phyloP scores from a whole-genome alignment of 805 yeast genomes.

The Nematodospora valgi region DNA sequence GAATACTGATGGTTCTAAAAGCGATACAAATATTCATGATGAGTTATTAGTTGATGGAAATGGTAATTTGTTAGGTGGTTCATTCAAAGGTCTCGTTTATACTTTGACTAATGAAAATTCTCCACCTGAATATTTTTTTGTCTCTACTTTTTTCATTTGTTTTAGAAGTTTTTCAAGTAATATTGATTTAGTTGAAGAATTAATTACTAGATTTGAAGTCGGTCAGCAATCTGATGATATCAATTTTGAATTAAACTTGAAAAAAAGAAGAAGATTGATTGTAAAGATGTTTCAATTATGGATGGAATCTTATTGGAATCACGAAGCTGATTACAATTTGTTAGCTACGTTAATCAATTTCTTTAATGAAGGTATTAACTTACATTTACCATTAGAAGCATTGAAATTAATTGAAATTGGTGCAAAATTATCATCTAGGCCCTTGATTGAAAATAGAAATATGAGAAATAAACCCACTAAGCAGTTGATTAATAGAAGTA shows the following conservation, averaged over 20 bases:
- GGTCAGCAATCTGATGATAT: conserved; percentile 14
- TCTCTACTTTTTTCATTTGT: conserved; percentile 72
- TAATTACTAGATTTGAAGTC: conserved; percentile 64
- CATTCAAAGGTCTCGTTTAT: conserved; percentile 64
- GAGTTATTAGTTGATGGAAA: conserved; percentile 53
- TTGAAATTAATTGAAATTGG: conserved; percentile 59
- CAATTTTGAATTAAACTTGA: conserved; percentile 34
- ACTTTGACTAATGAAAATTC: conserved; percentile 63
- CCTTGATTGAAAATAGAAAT: conserved; percentile 39
- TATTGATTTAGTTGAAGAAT: conserved; percentile 61
- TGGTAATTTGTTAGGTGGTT: conserved; percentile 61
- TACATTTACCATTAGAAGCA: conserved; percentile 61
- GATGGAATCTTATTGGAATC: conserved; percentile 90
- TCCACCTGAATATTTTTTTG: conserved; percentile 64
- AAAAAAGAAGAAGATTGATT: conserved; percentile 63
- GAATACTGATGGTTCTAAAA: conserved; percentile 11
- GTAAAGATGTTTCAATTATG: conserved; percentile 72
- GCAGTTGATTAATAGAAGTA: conserved; percentile 55
- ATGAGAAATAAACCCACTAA: conserved; percentile 20
- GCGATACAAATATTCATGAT: conserved; percentile 20
- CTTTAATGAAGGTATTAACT: conserved; percentile 72
- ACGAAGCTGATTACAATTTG: conserved; percentile 52
- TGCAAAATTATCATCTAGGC: conserved; percentile 54
- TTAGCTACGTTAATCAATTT: conserved; percentile 73
- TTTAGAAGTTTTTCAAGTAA: conserved; percentile 71